Conservation (phyloP, 2,329 filamentous ascomycete genomes). For the Albifimbria verrucaria region DNA sequence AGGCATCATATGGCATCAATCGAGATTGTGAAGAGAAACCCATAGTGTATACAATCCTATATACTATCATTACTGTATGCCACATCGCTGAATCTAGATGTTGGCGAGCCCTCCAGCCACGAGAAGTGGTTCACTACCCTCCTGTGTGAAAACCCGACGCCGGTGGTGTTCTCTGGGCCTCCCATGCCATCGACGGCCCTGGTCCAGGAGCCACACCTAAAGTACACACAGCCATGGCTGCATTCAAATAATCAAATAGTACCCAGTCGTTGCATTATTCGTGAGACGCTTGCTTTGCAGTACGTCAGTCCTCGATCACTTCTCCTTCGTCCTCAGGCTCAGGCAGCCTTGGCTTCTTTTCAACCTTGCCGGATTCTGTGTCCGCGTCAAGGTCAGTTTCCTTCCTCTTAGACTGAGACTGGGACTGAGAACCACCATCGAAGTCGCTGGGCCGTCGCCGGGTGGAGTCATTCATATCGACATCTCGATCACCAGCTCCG, state of each 20-base stretch:
- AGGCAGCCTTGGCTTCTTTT: conserved; percentile 42
- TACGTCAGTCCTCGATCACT: conserved; percentile 32
- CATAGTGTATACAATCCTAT: not conserved
- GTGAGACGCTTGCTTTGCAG: not conserved
- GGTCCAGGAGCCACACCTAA: not conserved
- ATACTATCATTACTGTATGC: not conserved
- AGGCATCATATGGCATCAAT: too few species aligned
- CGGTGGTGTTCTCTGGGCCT: not conserved
- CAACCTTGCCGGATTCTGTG: conserved; percentile 30
- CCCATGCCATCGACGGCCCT: too few species aligned
- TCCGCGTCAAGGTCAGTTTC: conserved; percentile 31
- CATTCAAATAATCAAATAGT: not conserved
- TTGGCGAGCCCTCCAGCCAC: not conserved
- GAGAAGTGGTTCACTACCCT: not conserved
- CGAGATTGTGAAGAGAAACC: not conserved
- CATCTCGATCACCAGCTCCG: conserved; percentile 32
- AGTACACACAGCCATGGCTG: conserved; percentile 5
- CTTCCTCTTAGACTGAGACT: conserved; percentile 41
- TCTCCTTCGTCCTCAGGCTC: conserved; percentile 47
- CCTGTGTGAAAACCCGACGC: too few species aligned
- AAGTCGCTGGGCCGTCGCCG: conserved; percentile 25
- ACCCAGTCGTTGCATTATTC: not conserved
- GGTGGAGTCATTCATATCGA: conserved; percentile 24
- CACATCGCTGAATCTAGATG: not conserved
- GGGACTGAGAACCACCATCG: conserved; percentile 24